These are phyloP conservation scores for Lentinus polychrous DNA, from an alignment of 1,284 basidiomycete genomes.

Conservation along the genomic window DNA sequence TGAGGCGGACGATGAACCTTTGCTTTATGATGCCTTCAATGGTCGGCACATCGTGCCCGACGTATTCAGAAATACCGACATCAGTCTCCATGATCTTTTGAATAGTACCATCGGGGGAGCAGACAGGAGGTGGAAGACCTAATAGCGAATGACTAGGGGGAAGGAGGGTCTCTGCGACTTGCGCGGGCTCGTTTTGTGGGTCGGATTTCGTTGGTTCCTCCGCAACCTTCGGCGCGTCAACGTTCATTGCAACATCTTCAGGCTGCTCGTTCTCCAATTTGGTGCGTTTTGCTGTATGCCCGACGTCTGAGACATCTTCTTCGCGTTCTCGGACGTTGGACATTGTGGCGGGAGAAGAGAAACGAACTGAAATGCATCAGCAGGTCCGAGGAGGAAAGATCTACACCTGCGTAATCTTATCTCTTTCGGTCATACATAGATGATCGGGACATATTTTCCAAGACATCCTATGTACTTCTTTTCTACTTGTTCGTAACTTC, in stretches of 20 bases:
- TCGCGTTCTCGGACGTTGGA: conserved; percentile 42
- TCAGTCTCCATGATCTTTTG: conserved; percentile 69
- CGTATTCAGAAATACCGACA: conserved; percentile 89
- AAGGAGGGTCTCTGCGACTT: conserved; percentile 38
- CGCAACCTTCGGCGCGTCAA: conserved; percentile 9
- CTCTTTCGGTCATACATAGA: background rate
- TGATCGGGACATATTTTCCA: too few species aligned
- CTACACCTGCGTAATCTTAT: background rate
- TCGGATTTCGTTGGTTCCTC: conserved; percentile 13
- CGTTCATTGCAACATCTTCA: conserved; percentile 13
- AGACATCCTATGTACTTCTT: too few species aligned
- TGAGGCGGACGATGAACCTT: conserved; percentile 42
- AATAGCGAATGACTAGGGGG: conserved; percentile 69
- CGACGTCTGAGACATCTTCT: conserved; percentile 36
- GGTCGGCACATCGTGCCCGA: conserved; percentile 61
- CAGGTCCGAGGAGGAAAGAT: background rate
- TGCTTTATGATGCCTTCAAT: conserved; percentile 94
- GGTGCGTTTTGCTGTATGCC: conserved; percentile 49
- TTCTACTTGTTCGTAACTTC: too few species aligned
- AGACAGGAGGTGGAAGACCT: conserved; percentile 45
- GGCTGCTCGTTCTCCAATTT: conserved; percentile 33
- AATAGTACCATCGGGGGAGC: conserved; percentile 40
- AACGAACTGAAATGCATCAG: background rate
- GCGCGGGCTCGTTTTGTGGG: conserved; percentile 12
- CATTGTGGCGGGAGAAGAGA: background rate